phyloP scores from a whole-genome alignment of 345 rosid species.

The Raphanus raphanistrum region DNA sequence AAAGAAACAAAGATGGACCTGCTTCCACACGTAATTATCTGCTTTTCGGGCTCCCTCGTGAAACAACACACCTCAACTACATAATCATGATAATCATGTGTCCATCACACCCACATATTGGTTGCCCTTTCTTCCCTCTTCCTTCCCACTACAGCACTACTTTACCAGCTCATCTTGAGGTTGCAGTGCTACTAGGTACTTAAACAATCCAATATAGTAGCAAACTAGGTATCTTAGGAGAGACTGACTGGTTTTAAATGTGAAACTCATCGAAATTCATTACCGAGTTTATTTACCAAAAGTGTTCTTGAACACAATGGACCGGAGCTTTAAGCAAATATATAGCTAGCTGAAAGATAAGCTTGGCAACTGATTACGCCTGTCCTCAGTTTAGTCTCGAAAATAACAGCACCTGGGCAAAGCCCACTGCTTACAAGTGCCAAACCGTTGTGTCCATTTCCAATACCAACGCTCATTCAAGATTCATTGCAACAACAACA shows the following conservation, averaged over 20 bases:
- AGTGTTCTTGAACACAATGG: background rate
- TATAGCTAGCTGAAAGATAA: background rate
- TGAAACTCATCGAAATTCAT: background rate
- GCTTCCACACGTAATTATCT: background rate
- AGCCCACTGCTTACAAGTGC: background rate
- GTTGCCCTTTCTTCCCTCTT: background rate
- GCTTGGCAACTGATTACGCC: background rate
- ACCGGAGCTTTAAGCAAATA: background rate
- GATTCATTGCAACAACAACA: slow-evolving; percentile 6
- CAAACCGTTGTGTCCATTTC: slow-evolving; percentile 3
- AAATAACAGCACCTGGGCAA: background rate
- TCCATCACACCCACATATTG: background rate
- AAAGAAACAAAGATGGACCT: background rate
- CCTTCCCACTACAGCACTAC: no score
- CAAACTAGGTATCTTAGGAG: background rate
- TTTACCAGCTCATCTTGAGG: background rate
- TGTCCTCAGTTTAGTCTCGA: background rate
- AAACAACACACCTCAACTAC: background rate
- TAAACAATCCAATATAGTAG: background rate
- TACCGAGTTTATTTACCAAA: background rate
- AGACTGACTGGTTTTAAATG: background rate
- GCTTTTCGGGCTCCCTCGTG: background rate
- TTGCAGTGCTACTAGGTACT: background rate
- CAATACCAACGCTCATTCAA: slow-evolving; percentile 17
- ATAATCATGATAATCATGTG: background rate